phyloP scores from a whole-genome alignment of 2,329 filamentous ascomycete species.

The Colletotrichum lini region DNA sequence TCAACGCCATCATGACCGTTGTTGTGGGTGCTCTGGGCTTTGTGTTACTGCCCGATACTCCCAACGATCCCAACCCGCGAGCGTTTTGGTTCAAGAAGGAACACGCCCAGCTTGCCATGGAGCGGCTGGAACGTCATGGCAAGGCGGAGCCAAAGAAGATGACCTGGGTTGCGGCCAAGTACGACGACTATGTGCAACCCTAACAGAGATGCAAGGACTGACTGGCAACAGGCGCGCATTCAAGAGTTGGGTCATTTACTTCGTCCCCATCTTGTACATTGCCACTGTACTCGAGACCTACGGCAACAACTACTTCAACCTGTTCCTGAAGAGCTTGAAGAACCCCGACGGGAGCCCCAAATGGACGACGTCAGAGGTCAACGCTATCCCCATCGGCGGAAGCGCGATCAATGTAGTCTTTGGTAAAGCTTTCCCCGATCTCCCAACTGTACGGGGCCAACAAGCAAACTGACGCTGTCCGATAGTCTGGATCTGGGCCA shows the following conservation, averaged over 20 bases:
- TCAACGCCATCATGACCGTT: slow-evolving; percentile 52
- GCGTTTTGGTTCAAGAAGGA: slow-evolving; percentile 38
- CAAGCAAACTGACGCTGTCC: slow-evolving; percentile 1
- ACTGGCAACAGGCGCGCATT: slow-evolving; percentile 33
- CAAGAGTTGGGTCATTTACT: slow-evolving; percentile 40
- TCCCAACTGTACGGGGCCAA: no score
- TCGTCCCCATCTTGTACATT: slow-evolving; percentile 35
- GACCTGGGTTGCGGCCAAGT: slow-evolving; percentile 47
- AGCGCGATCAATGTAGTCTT: slow-evolving; percentile 39
- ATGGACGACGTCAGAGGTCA: slow-evolving; percentile 36
- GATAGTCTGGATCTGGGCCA: slow-evolving; percentile 67
- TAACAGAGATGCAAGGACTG: slow-evolving; percentile 9
- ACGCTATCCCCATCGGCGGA: slow-evolving; percentile 36
- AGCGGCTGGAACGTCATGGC: slow-evolving; percentile 35
- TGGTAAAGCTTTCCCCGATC: slow-evolving; percentile 33
- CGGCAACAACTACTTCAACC: slow-evolving; percentile 36
- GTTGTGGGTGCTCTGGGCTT: slow-evolving; percentile 43
- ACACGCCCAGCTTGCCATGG: slow-evolving; percentile 36
- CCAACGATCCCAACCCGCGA: slow-evolving; percentile 46
- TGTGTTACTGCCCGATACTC: slow-evolving; percentile 40
- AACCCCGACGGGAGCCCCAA: slow-evolving; percentile 40
- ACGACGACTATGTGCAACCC: background rate
- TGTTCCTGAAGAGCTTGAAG: slow-evolving; percentile 40
- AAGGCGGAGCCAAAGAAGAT: slow-evolving; percentile 46
- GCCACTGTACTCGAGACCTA: slow-evolving; percentile 36